These are phyloP conservation scores for Madurella mycetomatis DNA, from an alignment of 2,329 filamentous ascomycete species.

Conservation along the genomic window DNA sequence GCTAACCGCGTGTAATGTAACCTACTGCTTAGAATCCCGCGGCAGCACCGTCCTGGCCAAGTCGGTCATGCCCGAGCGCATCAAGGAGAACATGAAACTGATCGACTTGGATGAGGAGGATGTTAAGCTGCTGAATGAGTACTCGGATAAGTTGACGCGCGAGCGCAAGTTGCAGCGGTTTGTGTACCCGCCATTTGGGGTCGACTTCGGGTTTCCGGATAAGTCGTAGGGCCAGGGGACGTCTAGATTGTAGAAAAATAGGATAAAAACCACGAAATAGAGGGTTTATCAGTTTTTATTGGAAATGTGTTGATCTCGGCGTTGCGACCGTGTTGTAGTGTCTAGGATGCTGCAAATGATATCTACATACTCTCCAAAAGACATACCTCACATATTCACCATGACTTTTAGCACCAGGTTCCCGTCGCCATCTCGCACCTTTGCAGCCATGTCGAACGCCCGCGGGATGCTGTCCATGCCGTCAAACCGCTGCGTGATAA, in stretches of 20 bases:
- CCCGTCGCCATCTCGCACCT: constrained; percentile 64
- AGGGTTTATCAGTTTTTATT: background rate
- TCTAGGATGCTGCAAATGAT: too few relatives aligned
- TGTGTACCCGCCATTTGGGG: constrained; percentile 64
- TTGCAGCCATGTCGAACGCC: constrained; percentile 69
- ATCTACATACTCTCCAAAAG: background rate
- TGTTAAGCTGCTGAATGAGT: constrained; percentile 51
- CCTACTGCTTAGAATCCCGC: constrained; percentile 50
- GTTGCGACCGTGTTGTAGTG: too few relatives aligned
- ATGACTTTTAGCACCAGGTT: constrained; percentile 69
- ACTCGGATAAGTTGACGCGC: constrained; percentile 46
- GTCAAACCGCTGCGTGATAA: constrained; percentile 66
- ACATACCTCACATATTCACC: constrained; percentile 11
- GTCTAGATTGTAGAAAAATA: background rate
- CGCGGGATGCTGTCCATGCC: constrained; percentile 60
- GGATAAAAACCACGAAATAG: constrained; percentile 5
- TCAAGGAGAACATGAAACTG: constrained; percentile 65
- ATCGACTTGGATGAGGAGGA: constrained; percentile 63
- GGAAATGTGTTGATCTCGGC: background rate
- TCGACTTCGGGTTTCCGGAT: constrained; percentile 70
- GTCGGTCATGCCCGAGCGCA: constrained; percentile 63
- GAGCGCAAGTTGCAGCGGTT: constrained; percentile 55
- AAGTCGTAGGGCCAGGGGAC: constrained; percentile 36
- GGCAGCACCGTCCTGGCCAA: constrained; percentile 70
- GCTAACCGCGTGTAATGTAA: constrained; percentile 1